A percentile compares a stretch with the other conserved stretches of the same genome.
Evolutionary conservation across 163 green algal genomes (phyloP).

Genomic region (Volvox carteri): DNA sequence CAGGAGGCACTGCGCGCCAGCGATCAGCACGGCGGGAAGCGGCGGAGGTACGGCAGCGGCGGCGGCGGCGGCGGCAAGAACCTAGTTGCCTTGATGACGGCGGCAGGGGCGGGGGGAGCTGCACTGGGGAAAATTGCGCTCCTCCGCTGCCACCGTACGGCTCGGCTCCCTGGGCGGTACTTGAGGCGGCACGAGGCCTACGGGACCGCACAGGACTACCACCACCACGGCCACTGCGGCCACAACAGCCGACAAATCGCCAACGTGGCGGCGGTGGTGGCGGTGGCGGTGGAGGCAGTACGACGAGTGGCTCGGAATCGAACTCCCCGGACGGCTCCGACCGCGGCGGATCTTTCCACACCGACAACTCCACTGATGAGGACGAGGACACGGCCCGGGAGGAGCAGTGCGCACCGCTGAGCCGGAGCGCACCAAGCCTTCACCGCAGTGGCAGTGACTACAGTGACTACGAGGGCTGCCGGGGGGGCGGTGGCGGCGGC

Average conservation of each 20-base stretch:
- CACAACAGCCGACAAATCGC: too few species aligned
- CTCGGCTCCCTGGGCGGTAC: neutral
- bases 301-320: neutral
- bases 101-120: neutral
- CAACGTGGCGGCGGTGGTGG: neutral
- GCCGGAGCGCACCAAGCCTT: too few species aligned
- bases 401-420: too few species aligned
- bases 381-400: too few species aligned
- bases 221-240: too few species aligned
- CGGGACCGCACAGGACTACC: neutral
- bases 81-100: neutral
- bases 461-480: too few species aligned
- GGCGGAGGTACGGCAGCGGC: neutral
- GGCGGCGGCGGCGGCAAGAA: neutral
- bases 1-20: neutral
- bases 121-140: neutral
- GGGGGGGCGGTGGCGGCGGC: neutral
- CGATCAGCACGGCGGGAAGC: too few species aligned
- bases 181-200: conserved; percentile 7
- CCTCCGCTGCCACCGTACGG: neutral
- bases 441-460: too few species aligned
- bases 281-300: neutral
- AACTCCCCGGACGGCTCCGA: neutral
- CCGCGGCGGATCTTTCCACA: neutral
- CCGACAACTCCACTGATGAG: too few species aligned